Conservation (phyloP, 1,284 basidiomycete species). For the Sporisorium reilianum region DNA sequence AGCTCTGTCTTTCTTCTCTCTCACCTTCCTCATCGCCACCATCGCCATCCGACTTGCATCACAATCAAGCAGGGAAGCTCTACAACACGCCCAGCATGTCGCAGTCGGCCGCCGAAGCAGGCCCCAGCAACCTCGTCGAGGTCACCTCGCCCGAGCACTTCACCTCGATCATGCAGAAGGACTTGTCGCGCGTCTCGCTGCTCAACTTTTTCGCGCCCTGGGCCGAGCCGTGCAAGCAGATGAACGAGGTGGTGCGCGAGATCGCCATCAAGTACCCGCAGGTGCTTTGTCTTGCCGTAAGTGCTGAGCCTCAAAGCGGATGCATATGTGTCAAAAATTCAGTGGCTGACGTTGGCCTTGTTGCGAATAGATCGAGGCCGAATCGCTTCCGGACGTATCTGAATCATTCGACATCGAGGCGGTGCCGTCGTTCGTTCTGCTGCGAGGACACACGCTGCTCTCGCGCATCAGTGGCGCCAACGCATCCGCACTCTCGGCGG, state of each 20-base stretch:
- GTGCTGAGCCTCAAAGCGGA: background rate
- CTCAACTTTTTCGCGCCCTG: constrained; percentile 69
- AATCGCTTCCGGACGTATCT: constrained; percentile 85
- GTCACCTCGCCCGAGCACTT: constrained; percentile 68
- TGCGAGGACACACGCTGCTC: constrained; percentile 89
- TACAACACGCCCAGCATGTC: constrained; percentile 19
- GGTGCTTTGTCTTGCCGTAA: constrained; percentile 80
- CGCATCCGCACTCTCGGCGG: constrained; percentile 76
- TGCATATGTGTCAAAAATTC: background rate
- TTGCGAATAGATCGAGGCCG: constrained; percentile 83
- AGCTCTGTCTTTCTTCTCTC: background rate
- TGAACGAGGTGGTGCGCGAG: constrained; percentile 65
- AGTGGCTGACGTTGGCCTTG: background rate
- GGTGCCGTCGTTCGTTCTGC: constrained; percentile 87
- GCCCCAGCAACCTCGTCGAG: constrained; percentile 55
- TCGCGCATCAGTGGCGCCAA: constrained; percentile 86
- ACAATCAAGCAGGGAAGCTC: no score
- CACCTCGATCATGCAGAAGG: constrained; percentile 58
- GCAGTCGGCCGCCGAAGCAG: constrained; percentile 27
- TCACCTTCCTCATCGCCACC: background rate
- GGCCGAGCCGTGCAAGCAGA: constrained; percentile 68
- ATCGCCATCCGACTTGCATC: no score
- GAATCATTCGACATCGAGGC: constrained; percentile 93
- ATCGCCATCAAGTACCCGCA: constrained; percentile 79
- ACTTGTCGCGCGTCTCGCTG: constrained; percentile 63